Base-by-base conservation (phyloP, 768 basidiomycete species). In the Naganishia antarctica region DNA sequence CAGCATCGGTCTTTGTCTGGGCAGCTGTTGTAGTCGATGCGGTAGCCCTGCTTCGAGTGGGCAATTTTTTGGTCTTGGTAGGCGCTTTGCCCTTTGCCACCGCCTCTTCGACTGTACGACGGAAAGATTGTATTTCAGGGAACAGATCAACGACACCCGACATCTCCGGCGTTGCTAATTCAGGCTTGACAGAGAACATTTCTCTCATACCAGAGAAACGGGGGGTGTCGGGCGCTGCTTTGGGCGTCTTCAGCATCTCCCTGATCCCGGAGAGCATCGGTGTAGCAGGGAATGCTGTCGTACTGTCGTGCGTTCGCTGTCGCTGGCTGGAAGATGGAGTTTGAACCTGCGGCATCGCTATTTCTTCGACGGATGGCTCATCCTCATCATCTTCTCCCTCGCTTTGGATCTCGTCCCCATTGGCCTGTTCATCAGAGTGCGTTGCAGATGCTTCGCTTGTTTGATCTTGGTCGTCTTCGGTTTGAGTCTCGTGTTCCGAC, bases 181-280 rank as follows among this genome's bases (percentile, higher is more conserved):
- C 60, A 21, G 28, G 26, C 11, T 26, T 21, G 5, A 51, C 21
- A 9, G 60, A 46, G 31, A 71, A 72, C 66, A 74, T 64, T 4
- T 64, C 48, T 37, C 60, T 63, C 41, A 77, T 50, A 0, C 76
- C 76, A 15, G 31, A 41, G 41, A 75, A 71, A 3, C 44, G 47
- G 15, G 74, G 73, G 12, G 73, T 74, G 11, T 67, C 64, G 6
- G 72, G 68, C 0, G 51, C 60, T 5, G 63, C 44, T 11, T 61
- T 51, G 1, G 60, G 40, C 25, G 64, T 59, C 23, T 23, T 37
- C 18, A 74, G 40, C 65, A 70, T 61, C 32, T 68, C 65, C 46
- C 59, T 66, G 21, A 74, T 45, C 25, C 72, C 71, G 9, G 45
- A 43, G 13, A 73, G 46, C 6, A 61, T 60, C 7, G 72, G 73